Percentiles rank a stretch among this genome's conserved stretches.
These are phyloP conservation scores for Nectriaceae sp. DNA, from an alignment of 2,329 filamentous ascomycete species.

Conservation along the genomic window DNA sequence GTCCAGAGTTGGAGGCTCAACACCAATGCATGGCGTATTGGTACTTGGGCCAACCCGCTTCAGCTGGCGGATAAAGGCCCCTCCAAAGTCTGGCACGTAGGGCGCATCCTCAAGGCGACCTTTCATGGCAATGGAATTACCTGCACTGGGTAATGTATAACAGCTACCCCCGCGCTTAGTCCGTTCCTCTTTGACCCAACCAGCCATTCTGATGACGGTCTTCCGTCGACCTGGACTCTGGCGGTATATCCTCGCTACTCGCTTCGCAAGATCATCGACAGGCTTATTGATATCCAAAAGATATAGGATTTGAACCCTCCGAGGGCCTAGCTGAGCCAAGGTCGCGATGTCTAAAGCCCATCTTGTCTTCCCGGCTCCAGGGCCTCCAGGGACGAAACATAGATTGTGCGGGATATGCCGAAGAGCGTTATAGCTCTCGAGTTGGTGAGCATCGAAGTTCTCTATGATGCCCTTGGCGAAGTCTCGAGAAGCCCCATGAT, in stretches of 20 bases:
- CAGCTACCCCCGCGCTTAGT: background rate
- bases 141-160: background rate
- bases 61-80: background rate
- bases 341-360: background rate
- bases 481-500: background rate
- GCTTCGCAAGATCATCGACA: background rate
- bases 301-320: background rate
- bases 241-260: background rate
- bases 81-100: background rate
- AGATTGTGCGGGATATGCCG: background rate
- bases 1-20: background rate
- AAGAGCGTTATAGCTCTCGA: background rate
- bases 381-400: background rate
- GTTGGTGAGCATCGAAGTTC: background rate
- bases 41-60: background rate
- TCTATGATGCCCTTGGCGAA: background rate
- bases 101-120: background rate
- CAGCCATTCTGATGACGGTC: background rate
- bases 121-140: background rate
- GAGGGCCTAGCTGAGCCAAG: background rate
- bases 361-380: background rate
- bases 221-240: background rate
- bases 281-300: background rate
- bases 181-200: background rate
- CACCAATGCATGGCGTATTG: background rate